These are phyloP conservation scores for Euphorbia pulcherrima DNA, from an alignment of 345 rosid genomes.

Conservation along the genomic window DNA sequence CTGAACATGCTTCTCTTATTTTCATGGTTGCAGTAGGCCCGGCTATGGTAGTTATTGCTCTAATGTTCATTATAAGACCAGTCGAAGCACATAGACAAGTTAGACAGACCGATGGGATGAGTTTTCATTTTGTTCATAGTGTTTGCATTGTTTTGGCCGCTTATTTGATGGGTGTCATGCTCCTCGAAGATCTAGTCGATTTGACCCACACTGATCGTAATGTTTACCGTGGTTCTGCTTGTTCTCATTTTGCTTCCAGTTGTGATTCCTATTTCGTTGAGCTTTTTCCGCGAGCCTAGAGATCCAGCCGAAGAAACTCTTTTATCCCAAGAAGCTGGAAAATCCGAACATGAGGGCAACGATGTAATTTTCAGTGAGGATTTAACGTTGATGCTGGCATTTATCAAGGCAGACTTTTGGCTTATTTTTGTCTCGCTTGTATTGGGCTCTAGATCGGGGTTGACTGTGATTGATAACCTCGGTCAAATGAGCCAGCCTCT, in stretches of 20 bases:
- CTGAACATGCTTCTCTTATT: constrained; percentile 77
- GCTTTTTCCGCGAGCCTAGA: constrained; percentile 41
- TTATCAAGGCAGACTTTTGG: constrained; percentile 94
- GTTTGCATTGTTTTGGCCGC: constrained; percentile 79
- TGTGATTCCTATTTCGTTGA: constrained; percentile 55
- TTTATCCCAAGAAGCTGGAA: constrained; percentile 51
- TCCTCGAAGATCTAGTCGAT: constrained; percentile 67
- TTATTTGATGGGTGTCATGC: constrained; percentile 88
- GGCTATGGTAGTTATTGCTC: constrained; percentile 57
- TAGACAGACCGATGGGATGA: constrained; percentile 57
- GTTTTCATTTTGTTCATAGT: constrained; percentile 65
- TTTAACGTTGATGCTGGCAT: constrained; percentile 79
- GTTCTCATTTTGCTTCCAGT: constrained; percentile 64
- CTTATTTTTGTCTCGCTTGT: constrained; percentile 79
- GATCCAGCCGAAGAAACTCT: constrained; percentile 55
- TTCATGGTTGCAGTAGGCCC: constrained; percentile 98
- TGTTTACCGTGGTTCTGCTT: constrained; percentile 58
- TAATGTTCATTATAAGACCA: constrained; percentile 88
- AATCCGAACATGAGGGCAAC: constrained; percentile 26
- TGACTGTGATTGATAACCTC: constrained; percentile 93
- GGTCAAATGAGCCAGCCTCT: constrained; percentile 97
- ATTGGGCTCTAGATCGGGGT: constrained; percentile 91
- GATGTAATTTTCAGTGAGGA: constrained; percentile 88
- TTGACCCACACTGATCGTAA: constrained; percentile 40
- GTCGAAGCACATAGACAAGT: constrained; percentile 91